phyloP scores from a whole-genome alignment of 495 filamentous ascomycete species.

The Bombardia bombarda region DNA sequence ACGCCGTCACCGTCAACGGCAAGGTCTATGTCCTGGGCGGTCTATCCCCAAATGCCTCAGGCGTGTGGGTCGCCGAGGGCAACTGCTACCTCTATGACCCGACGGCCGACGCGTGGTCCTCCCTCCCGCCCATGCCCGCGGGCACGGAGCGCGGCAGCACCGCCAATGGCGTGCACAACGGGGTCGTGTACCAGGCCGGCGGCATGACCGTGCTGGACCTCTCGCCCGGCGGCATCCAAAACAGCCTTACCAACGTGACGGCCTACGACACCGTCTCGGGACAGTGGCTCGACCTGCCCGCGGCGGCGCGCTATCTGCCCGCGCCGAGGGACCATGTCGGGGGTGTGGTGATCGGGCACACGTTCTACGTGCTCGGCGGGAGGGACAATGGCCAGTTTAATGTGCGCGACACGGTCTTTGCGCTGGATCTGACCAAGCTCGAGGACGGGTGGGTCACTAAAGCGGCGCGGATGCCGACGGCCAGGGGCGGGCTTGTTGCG shows the following conservation, averaged over 20 bases:
- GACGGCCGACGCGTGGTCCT: conserved; percentile 11
- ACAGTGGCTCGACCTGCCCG: conserved; percentile 24
- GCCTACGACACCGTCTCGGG: conserved; percentile 21
- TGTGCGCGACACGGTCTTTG: conserved; percentile 30
- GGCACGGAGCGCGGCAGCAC: conserved; percentile 13
- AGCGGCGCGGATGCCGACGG: conserved; percentile 21
- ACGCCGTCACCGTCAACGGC: conserved; percentile 24
- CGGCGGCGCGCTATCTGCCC: conserved; percentile 6
- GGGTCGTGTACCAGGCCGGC: too few relatives aligned
- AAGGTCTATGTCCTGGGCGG: conserved; percentile 34
- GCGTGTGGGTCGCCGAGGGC: conserved; percentile 10
- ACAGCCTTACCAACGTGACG: conserved; percentile 17
- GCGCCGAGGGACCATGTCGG: conserved; percentile 24
- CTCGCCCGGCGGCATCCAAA: conserved; percentile 16
- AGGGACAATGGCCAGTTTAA: conserved; percentile 15
- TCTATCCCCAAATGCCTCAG: conserved; percentile 8
- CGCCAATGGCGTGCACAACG: conserved; percentile 16
- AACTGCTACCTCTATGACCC: conserved; percentile 20
- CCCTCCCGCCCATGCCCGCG: conserved; percentile 16
- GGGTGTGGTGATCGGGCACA: conserved; percentile 21
- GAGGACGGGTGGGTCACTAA: conserved; percentile 18
- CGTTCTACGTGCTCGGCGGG: conserved; percentile 32
- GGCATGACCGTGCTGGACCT: too few relatives aligned
- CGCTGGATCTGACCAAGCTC: conserved; percentile 20
- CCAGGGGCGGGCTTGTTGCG: conserved; percentile 25